phyloP scores from a whole-genome alignment of 345 rosid species.

The rapeseed (Brassica napus) region Da-Ae NC_063441.1:1740001-1740500 shows the following conservation, averaged over 20 bases:
- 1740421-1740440: neutral
- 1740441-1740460: neutral
- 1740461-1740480: neutral
- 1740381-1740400: slow-evolving; percentile 83
- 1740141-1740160: slow-evolving; percentile 69
- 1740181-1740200: slow-evolving; percentile 69
- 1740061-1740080: slow-evolving; percentile 16
- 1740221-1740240: slow-evolving; percentile 65
- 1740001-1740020: too few species aligned
- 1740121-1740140: slow-evolving; percentile 67
- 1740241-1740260: slow-evolving; percentile 67
- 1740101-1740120: slow-evolving; percentile 39
- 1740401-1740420: slow-evolving; percentile 83
- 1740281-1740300: slow-evolving; percentile 60
- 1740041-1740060: too few species aligned
- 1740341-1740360: slow-evolving; percentile 73
- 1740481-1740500: neutral
- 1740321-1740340: slow-evolving; percentile 46
- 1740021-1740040: too few species aligned
- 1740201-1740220: slow-evolving; percentile 82
- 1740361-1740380: slow-evolving; percentile 67
- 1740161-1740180: slow-evolving; percentile 59
- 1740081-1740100: slow-evolving; percentile 1
- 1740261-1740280: slow-evolving; percentile 80
- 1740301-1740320: slow-evolving; percentile 75